Conservation (phyloP, 2,329 filamentous ascomycete species). For the Fusarium pseudonygamai region DNA sequence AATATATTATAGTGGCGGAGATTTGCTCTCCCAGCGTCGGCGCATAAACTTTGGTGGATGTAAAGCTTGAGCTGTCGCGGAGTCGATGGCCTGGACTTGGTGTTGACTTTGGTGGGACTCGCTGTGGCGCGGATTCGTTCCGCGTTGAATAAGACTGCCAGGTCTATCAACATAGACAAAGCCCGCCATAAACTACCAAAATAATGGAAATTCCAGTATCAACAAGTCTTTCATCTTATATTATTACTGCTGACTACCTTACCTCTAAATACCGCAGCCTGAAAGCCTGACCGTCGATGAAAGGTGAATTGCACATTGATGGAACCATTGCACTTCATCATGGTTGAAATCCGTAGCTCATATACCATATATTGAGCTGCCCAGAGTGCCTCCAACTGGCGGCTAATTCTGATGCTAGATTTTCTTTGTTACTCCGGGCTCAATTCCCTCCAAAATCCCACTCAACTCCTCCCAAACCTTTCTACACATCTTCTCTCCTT, state of each 20-base stretch:
- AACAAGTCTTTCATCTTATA: not conserved
- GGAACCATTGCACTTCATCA: not conserved
- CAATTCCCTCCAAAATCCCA: conserved; percentile 53
- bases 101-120: conserved; percentile 24
- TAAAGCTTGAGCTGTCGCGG: conserved; percentile 28
- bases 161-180: not conserved
- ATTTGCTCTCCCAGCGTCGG: conserved; percentile 3
- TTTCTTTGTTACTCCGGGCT: conserved; percentile 50
- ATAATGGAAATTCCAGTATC: not conserved
- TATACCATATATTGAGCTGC: not conserved
- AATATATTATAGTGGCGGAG: not conserved
- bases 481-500: conserved; percentile 49
- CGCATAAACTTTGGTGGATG: conserved; percentile 16
- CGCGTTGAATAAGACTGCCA: not conserved
- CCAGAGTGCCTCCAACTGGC: not conserved
- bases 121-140: conserved; percentile 25
- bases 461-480: conserved; percentile 56
- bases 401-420: conserved; percentile 35
- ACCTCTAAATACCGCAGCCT: no score
- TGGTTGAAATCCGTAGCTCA: not conserved
- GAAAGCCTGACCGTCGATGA: not conserved
- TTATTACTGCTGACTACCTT: not conserved
- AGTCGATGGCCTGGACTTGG: not conserved
- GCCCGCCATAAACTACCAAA: not conserved
- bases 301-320: not conserved